These are phyloP conservation scores for Cystobasidium sp. DNA, from an alignment of 1,284 basidiomycete species.

Conservation along the genomic window DNA sequence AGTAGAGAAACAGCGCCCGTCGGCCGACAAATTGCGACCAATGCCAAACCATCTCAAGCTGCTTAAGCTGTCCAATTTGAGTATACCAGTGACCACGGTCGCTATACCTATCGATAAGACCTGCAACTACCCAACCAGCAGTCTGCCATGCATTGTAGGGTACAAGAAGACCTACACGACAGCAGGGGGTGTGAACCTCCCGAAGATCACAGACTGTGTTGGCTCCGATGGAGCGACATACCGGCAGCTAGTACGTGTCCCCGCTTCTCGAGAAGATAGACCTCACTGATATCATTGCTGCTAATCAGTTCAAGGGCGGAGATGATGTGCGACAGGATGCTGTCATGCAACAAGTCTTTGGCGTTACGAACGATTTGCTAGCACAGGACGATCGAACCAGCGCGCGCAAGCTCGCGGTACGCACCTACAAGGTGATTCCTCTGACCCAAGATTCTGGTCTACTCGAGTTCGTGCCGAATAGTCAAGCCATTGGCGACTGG, in stretches of 20 bases:
- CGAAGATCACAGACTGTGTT: slow-evolving; percentile 76
- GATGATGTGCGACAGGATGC: slow-evolving; percentile 96
- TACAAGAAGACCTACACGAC: slow-evolving; percentile 68
- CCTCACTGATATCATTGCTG: not conserved
- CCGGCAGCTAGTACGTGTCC: slow-evolving; percentile 74
- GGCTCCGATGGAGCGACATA: slow-evolving; percentile 73
- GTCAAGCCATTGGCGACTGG: slow-evolving; percentile 70
- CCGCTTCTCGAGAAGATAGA: not conserved
- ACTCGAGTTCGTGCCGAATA: slow-evolving; percentile 88
- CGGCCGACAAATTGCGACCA: slow-evolving; percentile 43
- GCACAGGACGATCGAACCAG: slow-evolving; percentile 73
- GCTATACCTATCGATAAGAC: slow-evolving; percentile 73
- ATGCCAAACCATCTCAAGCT: slow-evolving; percentile 45
- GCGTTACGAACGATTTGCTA: slow-evolving; percentile 81
- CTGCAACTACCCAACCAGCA: slow-evolving; percentile 68
- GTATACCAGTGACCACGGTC: slow-evolving; percentile 79
- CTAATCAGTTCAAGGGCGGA: slow-evolving; percentile 80
- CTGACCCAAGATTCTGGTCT: slow-evolving; percentile 80
- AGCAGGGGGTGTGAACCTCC: slow-evolving; percentile 79
- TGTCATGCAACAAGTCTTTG: slow-evolving; percentile 98
- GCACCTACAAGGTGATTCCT: slow-evolving; percentile 88
- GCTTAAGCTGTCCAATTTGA: slow-evolving; percentile 63
- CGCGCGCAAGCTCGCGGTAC: slow-evolving; percentile 72
- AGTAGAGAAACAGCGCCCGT: slow-evolving; percentile 58
- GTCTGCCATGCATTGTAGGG: slow-evolving; percentile 65